A percentile compares a stretch with the other conserved stretches of the same genome.
Conservation (phyloP, 768 basidiomycete species). For the Daedaleopsis sinensis region DNA sequence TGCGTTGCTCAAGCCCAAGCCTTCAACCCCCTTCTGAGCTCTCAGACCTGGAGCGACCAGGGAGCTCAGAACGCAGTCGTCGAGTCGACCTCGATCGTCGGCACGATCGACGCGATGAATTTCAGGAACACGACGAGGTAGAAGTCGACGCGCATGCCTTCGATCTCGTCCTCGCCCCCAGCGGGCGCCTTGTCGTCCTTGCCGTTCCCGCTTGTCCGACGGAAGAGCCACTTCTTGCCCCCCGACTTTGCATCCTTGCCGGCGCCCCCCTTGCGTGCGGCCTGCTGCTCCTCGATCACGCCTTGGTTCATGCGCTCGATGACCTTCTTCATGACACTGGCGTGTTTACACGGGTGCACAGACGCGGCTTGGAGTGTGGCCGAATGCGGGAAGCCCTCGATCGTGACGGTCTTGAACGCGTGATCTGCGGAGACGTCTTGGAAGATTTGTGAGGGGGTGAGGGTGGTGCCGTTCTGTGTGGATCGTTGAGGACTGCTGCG, state of each 20-base stretch:
- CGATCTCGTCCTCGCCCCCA: conserved; percentile 67
- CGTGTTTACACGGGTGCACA: conserved; percentile 98
- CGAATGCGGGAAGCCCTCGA: conserved; percentile 97
- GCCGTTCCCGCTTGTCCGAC: conserved; percentile 61
- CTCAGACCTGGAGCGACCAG: background rate
- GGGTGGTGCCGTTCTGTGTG: conserved; percentile 80
- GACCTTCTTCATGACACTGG: conserved; percentile 99
- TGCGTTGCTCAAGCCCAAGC: background rate
- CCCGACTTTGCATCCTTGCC: conserved; percentile 52
- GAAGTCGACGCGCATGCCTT: conserved; percentile 96
- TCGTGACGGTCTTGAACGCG: conserved; percentile 97
- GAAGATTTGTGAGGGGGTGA: conserved; percentile 91
- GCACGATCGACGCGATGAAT: conserved; percentile 97
- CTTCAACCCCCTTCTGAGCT: background rate
- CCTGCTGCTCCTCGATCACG: conserved; percentile 81
- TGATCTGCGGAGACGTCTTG: conserved; percentile 98
- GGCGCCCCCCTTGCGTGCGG: conserved; percentile 53
- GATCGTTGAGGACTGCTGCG: background rate
- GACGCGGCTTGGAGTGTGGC: conserved; percentile 83
- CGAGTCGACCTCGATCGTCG: conserved; percentile 98
- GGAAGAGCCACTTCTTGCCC: conserved; percentile 80
- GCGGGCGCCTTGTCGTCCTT: conserved; percentile 52
- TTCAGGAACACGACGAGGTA: conserved; percentile 99
- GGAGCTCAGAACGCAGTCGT: conserved; percentile 55
- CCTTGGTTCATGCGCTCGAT: conserved; percentile 97